Base-by-base conservation (phyloP, 768 basidiomycete species). In the Leccinum variicolor region DNA sequence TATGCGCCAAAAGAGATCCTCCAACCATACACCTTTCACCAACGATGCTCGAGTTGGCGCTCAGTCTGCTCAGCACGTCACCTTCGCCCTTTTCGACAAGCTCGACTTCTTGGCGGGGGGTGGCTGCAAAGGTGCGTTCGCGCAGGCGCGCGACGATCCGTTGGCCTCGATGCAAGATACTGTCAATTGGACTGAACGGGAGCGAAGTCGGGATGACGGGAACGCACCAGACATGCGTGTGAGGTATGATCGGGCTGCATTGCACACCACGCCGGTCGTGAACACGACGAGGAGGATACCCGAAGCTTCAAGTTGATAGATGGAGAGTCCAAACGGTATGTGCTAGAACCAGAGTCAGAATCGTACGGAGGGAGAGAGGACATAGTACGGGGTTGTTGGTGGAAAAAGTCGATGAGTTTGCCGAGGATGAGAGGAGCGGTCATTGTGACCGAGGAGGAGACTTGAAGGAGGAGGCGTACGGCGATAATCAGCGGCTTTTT, bases 341-440 rank as follows among this genome's bases (percentile, higher is more conserved):
- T 86, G 79, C 87, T 89, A 51, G 15, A 4, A 19, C 28, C 8
- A 15, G 49, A 26, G 29, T 50, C 9, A 54, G 9, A n/a, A 23
- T 48, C 15, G 48, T 25, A 14, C 3, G 6, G 13, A 2, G 11
- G 23, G 11, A 11, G 3, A 5, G 21, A 23, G 26, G 4, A 62
- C 71, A 13, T 10, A 48, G 56, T 9, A 94, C 92, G n/a, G 86
- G 85, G 63, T 82, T 80, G 1, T 81, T 62, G 7, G 86, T 76
- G 1, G 89, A 86, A 98, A 75, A 89, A 94, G 75, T 98, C 94
- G 60, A 99, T 97, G 52, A 98, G 77, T 70, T 86, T 91, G 10
- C 96, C 96, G 65, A 98, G 87, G 1, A 94, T 94, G 64, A 97
- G 84, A 0, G 96, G 96, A 11, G 98, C 82, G 62, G 89, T 89